Percentiles rank a stretch among this genome's conserved stretches.
phyloP scores from a whole-genome alignment of 371 early-diverging fungal species.

The Capillidium rhysosporum region DNA sequence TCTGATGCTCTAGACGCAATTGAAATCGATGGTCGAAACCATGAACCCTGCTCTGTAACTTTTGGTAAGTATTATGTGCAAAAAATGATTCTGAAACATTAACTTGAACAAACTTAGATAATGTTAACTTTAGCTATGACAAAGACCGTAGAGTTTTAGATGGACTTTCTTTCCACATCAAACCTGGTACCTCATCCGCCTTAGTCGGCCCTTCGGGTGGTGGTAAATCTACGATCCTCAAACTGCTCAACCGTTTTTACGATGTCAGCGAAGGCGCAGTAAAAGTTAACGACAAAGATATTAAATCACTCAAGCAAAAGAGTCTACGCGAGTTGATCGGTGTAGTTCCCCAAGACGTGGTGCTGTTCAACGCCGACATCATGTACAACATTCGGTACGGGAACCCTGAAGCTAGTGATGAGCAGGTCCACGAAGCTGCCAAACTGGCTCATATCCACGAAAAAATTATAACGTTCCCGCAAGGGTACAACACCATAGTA shows the following conservation, averaged over 20 bases:
- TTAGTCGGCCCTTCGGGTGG: constrained; percentile 43
- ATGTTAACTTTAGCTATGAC: constrained; percentile 37
- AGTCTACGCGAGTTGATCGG: constrained; percentile 43
- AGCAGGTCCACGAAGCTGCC: constrained; percentile 23
- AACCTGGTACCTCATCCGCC: constrained; percentile 37
- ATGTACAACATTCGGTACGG: constrained; percentile 47
- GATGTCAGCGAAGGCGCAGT: constrained; percentile 32
- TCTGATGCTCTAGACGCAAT: constrained; percentile 22
- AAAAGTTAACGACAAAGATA: constrained; percentile 27
- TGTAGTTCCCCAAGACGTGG: constrained; percentile 46
- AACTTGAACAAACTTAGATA: constrained; percentile 14
- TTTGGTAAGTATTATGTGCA: constrained; percentile 12
- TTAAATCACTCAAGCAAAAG: constrained; percentile 25
- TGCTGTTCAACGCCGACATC: constrained; percentile 42
- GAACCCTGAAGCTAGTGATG: constrained; percentile 10
- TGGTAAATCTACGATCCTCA: constrained; percentile 41
- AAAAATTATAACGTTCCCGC: constrained; percentile 48
- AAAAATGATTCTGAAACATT: constrained; percentile 1
- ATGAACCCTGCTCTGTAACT: constrained; percentile 15
- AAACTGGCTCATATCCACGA: constrained; percentile 46
- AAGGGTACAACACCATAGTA: constrained; percentile 45
- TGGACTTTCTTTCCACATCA: constrained; percentile 29
- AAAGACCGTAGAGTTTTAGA: constrained; percentile 21
- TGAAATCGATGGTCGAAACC: constrained; percentile 10
- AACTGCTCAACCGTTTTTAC: constrained; percentile 41